phyloP scores from a whole-genome alignment of 2,329 filamentous ascomycete species.

The Ilyonectria sp. region DNA sequence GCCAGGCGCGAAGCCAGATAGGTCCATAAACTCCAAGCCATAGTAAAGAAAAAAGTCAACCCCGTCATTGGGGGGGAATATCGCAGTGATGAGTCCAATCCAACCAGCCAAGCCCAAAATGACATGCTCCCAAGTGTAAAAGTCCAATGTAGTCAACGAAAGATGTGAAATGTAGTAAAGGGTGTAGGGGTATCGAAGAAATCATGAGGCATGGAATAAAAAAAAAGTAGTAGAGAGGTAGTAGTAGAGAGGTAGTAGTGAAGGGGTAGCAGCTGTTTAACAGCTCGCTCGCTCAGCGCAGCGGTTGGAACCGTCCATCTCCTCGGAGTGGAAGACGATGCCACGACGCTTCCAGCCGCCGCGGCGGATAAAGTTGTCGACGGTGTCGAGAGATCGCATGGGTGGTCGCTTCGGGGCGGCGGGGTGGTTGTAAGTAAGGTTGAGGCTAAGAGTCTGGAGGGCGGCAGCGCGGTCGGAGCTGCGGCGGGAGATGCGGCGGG shows the following conservation, averaged over 20 bases:
- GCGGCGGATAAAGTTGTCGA: slow-evolving; percentile 60
- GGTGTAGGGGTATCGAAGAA: slow-evolving; percentile 45
- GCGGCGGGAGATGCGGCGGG: slow-evolving; percentile 29
- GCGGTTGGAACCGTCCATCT: slow-evolving; percentile 46
- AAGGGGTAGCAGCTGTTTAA: slow-evolving; percentile 28
- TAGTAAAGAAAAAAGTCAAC: slow-evolving; percentile 11
- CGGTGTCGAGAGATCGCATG: slow-evolving; percentile 56
- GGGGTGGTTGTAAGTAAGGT: slow-evolving; percentile 54
- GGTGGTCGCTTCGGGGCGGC: slow-evolving; percentile 53
- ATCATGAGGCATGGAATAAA: slow-evolving; percentile 38
- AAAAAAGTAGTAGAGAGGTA: slow-evolving; percentile 6
- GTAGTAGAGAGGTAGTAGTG: slow-evolving; percentile 1
- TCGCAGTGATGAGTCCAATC: slow-evolving; percentile 10
- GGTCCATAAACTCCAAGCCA: slow-evolving; percentile 22
- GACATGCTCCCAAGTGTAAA: slow-evolving; percentile 27
- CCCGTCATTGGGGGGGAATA: slow-evolving; percentile 15
- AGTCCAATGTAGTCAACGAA: slow-evolving; percentile 33
- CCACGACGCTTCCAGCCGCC: slow-evolving; percentile 62
- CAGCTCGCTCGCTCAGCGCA: slow-evolving; percentile 44
- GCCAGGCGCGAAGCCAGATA: slow-evolving; percentile 13
- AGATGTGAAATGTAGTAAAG: slow-evolving; percentile 30
- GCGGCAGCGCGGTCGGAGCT: slow-evolving; percentile 33
- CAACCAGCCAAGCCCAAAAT: slow-evolving; percentile 18
- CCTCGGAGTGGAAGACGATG: slow-evolving; percentile 57
- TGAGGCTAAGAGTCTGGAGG: slow-evolving; percentile 50